Percentiles rank a stretch among this genome's conserved stretches.
Evolutionary conservation across 768 basidiomycete genomes (phyloP).

Genomic region (Podaxis sp.): DNA sequence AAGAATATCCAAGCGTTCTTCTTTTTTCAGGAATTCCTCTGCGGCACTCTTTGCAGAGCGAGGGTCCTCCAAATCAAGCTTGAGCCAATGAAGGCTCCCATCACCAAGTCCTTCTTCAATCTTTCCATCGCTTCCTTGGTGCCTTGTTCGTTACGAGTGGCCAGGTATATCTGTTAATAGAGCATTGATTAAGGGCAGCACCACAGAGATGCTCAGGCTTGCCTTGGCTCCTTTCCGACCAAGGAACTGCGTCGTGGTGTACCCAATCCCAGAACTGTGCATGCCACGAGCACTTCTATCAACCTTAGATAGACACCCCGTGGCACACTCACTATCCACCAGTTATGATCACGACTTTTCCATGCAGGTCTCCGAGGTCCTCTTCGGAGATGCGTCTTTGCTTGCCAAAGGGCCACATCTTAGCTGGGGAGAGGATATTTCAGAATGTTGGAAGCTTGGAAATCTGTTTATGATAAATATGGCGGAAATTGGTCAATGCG

Average conservation of each 20-base stretch:
- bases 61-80: conserved; percentile 29
- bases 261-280: conserved; percentile 7
- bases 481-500: too few species aligned
- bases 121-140: conserved; percentile 21
- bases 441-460: neutral
- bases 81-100: conserved; percentile 22
- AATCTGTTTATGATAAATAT: too few species aligned
- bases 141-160: conserved; percentile 19
- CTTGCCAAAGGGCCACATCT: conserved; percentile 1
- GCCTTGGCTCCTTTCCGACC: conserved; percentile 9
- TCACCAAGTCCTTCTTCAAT: conserved; percentile 21
- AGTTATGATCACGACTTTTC: conserved; percentile 5
- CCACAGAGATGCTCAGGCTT: neutral
- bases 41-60: conserved; percentile 25
- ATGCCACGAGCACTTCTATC: neutral
- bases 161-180: conserved; percentile 19
- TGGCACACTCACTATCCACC: conserved; percentile 2
- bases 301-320: neutral
- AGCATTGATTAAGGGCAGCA: neutral
- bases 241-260: conserved; percentile 4
- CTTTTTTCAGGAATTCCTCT: conserved; percentile 22
- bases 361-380: conserved; percentile 1
- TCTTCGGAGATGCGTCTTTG: conserved; percentile 2
- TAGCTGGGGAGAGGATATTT: neutral
- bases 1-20: conserved; percentile 56